Percentiles rank a stretch among this genome's conserved stretches.
These are phyloP conservation scores for Nemania abortiva DNA, from an alignment of 2,329 filamentous ascomycete genomes.

Conservation along the genomic window DNA sequence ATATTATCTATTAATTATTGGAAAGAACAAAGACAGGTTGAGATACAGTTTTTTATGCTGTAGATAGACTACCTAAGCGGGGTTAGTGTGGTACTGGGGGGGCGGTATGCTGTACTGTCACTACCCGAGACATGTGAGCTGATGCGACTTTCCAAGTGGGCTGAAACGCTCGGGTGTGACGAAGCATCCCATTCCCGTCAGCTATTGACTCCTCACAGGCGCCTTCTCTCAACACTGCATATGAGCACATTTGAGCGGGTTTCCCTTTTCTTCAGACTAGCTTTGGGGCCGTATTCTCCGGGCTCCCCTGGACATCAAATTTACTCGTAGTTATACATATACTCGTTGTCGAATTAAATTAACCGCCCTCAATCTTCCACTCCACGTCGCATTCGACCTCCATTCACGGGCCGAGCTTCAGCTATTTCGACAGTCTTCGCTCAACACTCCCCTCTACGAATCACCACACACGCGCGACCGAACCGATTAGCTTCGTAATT, in stretches of 20 bases:
- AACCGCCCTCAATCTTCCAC: neutral
- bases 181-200: neutral
- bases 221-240: conserved; percentile 34
- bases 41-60: too few species aligned
- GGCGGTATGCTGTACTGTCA: too few species aligned
- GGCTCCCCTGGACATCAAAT: conserved; percentile 6
- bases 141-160: neutral
- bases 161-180: neutral
- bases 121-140: neutral
- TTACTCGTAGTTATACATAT: neutral
- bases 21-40: too few species aligned
- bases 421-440: neutral
- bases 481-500: neutral
- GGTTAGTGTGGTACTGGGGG: too few species aligned
- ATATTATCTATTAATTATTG: too few species aligned
- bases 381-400: neutral
- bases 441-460: neutral
- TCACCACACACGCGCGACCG: neutral
- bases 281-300: conserved; percentile 5
- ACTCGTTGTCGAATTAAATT: neutral
- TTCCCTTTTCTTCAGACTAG: conserved; percentile 41
- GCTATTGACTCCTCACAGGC: neutral
- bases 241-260: conserved; percentile 59
- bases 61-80: too few species aligned
- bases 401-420: neutral